Conservation (phyloP, 2,329 filamentous ascomycete genomes). For the Cytospora leucostoma region DNA sequence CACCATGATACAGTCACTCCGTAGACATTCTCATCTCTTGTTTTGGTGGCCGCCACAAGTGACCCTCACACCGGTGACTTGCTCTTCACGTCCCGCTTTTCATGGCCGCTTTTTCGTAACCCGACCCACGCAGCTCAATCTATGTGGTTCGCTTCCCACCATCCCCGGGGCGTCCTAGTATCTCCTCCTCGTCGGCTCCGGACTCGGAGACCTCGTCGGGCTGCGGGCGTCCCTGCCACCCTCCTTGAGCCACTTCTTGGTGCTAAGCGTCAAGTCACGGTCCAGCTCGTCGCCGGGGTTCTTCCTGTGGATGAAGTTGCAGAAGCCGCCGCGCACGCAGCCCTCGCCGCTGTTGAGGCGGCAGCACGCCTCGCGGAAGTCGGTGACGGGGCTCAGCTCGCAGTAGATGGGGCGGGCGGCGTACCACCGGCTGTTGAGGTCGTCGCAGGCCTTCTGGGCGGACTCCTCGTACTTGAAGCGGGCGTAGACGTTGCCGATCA, state of each 20-base stretch:
- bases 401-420: conserved; percentile 96
- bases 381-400: conserved; percentile 93
- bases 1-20: not conserved
- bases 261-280: conserved; percentile 79
- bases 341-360: conserved; percentile 92
- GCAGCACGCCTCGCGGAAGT: conserved; percentile 97
- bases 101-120: not conserved
- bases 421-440: conserved; percentile 94
- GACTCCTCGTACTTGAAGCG: conserved; percentile 99
- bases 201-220: conserved; percentile 78
- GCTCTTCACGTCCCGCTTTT: not conserved
- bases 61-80: not conserved
- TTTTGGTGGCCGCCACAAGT: not conserved
- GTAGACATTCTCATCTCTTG: not conserved
- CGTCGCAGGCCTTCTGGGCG: conserved; percentile 90
- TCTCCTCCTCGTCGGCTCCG: conserved; percentile 76
- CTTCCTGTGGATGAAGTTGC: conserved; percentile 99
- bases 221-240: conserved; percentile 83
- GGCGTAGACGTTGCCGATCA: conserved; percentile 98
- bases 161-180: conserved; percentile 49
- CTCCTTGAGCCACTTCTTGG: conserved; percentile 93
- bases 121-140: not conserved
- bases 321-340: conserved; percentile 94
- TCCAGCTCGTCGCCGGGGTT: conserved; percentile 89
- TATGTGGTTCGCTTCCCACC: not conserved